phyloP scores from a whole-genome alignment of 2,329 filamentous ascomycete species.

The Aureobasidium sp. region DNA sequence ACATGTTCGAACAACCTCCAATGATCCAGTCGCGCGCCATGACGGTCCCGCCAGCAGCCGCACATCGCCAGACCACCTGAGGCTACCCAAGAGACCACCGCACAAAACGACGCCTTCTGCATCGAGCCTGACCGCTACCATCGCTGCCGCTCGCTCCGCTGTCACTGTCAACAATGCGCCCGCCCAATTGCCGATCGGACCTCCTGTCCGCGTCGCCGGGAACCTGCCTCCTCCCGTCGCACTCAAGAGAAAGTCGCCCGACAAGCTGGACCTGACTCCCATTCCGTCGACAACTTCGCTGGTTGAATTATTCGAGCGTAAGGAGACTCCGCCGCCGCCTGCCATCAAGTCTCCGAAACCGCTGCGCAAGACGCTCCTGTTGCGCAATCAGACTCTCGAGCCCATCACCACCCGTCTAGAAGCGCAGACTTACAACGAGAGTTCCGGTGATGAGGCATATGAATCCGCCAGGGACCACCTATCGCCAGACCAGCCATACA shows the following conservation, averaged over 20 bases:
- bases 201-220: not conserved
- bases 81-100: not conserved
- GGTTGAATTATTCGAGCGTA: slow-evolving; percentile 61
- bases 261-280: slow-evolving; percentile 44
- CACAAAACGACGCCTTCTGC: slow-evolving; percentile 17
- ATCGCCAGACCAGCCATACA: slow-evolving; percentile 15
- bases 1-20: not conserved
- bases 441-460: slow-evolving; percentile 20
- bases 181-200: not conserved
- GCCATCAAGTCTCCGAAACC: slow-evolving; percentile 34
- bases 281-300: slow-evolving; percentile 57
- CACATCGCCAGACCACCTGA: not conserved
- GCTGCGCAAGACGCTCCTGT: slow-evolving; percentile 17
- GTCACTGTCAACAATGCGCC: slow-evolving; percentile 10
- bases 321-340: slow-evolving; percentile 17
- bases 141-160: slow-evolving; percentile 22
- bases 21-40: not conserved
- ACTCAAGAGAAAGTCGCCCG: not conserved
- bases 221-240: not conserved
- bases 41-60: slow-evolving; percentile 5
- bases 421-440: slow-evolving; percentile 15
- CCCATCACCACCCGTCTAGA: slow-evolving; percentile 7
- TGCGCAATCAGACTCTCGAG: slow-evolving; percentile 4
- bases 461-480: slow-evolving; percentile 18
- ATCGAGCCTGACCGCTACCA: slow-evolving; percentile 23